phyloP scores from a whole-genome alignment of 169 alveolate species.

The Miamiensis avidus region DNA sequence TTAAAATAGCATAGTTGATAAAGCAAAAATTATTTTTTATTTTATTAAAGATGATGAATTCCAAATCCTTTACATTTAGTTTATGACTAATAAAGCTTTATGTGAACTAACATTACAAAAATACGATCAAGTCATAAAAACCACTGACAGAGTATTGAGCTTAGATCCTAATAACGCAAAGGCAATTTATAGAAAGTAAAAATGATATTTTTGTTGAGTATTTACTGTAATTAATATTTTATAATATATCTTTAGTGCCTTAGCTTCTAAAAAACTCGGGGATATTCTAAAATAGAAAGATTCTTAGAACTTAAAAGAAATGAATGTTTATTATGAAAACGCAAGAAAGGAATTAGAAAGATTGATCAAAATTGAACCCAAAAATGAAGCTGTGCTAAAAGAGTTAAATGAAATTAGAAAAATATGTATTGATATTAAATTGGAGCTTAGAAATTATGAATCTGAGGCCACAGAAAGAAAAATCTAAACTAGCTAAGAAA shows the following conservation, averaged over 20 bases:
- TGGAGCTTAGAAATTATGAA: constrained; percentile 8
- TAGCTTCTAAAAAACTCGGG: constrained; percentile 2
- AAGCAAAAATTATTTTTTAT: not conserved
- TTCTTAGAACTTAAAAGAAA: constrained; percentile 13
- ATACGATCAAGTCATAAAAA: constrained; percentile 4
- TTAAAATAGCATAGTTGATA: too few species aligned
- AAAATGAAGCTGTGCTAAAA: constrained; percentile 1
- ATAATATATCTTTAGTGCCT: too few species aligned
- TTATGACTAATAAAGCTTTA: constrained; percentile 3
- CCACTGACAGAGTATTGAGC: constrained; percentile 13
- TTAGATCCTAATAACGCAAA: not conserved
- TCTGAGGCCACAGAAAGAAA: constrained; percentile 1
- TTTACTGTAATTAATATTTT: too few species aligned
- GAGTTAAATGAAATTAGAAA: constrained; percentile 8
- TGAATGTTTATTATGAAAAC: constrained; percentile 11
- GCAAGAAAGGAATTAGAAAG: constrained; percentile 22
- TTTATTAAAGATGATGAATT: not conserved
- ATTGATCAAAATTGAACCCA: not conserved
- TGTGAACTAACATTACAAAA: not conserved
- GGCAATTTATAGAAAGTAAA: constrained; percentile 8
- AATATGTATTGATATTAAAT: constrained; percentile 10
- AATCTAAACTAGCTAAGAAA: not conserved
- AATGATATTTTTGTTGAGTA: too few species aligned
- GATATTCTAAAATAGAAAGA: constrained; percentile 17
- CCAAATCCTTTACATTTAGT: not conserved